These are phyloP conservation scores for Isoetes taiwanensis DNA, from an alignment of 75 land plant genomes.

Conservation along the genomic window DNA sequence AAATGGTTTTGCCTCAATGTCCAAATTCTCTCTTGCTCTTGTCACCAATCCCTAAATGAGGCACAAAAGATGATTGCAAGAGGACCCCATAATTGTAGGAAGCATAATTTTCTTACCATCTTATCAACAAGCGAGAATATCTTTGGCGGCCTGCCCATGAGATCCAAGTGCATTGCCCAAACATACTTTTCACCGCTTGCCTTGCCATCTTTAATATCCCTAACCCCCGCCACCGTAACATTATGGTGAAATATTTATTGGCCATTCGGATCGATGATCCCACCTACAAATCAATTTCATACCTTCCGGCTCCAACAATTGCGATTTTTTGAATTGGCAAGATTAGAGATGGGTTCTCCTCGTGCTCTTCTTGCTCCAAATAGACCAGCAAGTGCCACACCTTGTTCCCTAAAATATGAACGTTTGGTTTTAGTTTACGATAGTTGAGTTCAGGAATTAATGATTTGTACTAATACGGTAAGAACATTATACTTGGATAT, in stretches of 20 bases:
- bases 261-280: background rate
- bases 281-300: background rate
- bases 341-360: background rate
- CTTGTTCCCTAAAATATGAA: background rate
- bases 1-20: conserved; percentile 1
- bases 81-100: background rate
- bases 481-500: background rate
- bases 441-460: background rate
- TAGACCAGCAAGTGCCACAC: background rate
- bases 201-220: background rate
- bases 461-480: background rate
- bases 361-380: background rate
- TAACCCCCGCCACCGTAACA: background rate
- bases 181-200: too few species aligned
- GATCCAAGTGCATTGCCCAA: too few species aligned
- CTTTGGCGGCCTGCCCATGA: background rate
- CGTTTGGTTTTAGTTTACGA: background rate
- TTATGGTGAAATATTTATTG: background rate
- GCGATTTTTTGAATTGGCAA: conserved; percentile 1
- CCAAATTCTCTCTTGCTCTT: background rate
- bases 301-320: conserved; percentile 5
- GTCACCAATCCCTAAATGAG: background rate
- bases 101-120: background rate
- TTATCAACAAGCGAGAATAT: background rate
- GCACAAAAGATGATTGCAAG: background rate